Base-by-base conservation (phyloP, 1,284 basidiomycete species). In the Blastosporella zonata region DNA sequence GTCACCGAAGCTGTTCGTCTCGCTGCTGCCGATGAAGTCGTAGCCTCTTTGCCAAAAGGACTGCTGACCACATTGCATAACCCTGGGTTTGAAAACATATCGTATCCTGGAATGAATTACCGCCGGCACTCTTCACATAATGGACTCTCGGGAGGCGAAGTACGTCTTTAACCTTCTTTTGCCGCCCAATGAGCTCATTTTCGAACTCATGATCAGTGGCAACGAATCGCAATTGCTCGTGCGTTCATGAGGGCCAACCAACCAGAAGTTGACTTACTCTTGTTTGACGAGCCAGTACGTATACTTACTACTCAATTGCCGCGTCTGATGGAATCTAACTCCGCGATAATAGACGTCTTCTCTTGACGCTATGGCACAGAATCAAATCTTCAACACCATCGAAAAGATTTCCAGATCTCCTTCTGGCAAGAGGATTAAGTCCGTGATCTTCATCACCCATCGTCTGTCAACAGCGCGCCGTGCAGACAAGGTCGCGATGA, bases 371-470 rank as follows among this genome's bases (percentile, higher is more conserved):
- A 79, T 81, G 59, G 90, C 90, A 0, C 89, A 93, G 59, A 84
- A 81, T 58, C 79, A 82, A 53, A 80, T 92, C 47, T 89, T 90
- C 56, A 79, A 87, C 52, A 84, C 82, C 35, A 80, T 90, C 46
- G 77, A 82, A 53, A 68, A 73, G 49, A 71, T 87, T 49, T 81
- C 85, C 25, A 74, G 74, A 40, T 69, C 74, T 23, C 69, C 78
- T 29, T 70, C 67, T 23, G 83, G 82, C 18, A 70, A 73, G 57
- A 72, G 71, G 56, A 75, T 67, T 15, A 87, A 87, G 65, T 89
- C 87, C 1, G 83, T 89, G 49, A 79, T 93, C 29, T 92, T 87
- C 67, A 88, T 93, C 61, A 90, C 89, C 3, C 90, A 93, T 68
- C 78, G 87, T 53, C 78, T 93, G 53, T 82, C 84, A 20, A 87